Base-by-base conservation (phyloP, 768 basidiomycete genomes). In the Lepiota brunneoincarnata region DNA sequence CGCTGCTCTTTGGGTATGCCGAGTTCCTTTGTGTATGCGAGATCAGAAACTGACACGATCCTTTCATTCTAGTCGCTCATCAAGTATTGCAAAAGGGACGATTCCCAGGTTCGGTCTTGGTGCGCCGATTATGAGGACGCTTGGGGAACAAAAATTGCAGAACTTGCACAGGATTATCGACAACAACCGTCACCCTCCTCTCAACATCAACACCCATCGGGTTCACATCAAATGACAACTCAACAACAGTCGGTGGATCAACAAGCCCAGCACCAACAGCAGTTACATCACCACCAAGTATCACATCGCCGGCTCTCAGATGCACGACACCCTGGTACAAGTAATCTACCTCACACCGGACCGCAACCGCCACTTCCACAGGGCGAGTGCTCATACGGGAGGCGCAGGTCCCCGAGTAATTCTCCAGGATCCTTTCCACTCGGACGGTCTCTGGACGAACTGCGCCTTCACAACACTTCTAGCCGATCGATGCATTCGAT, bases 141-240 rank as follows among this genome's bases (percentile, higher is more conserved):
- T 17, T 87, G 81, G 79, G 88, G 88, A 18, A 79, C 83, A 51
- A 75, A 76, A 53, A 75, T 84, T 23, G 70, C 72, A 23, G 83
- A 84, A 52, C 70, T 73, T 51, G 75, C 68, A 35, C 71, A 69
- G 48, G 71, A 75, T 50, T 72, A 71, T 67, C 68, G 68, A 18
- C 62, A 69, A 40, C 70, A 67, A 42, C 66, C 72, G 35, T 73
- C 74, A 14, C 73, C 74, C 20, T 64, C 67, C 46, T 62, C 66
- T 31, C 66, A 69, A 52, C 70, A 70, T 59, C 67, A 60, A 24
- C 60, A 64, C 48, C 61, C 63, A 36, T 51, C 61, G 23, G 60
- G 58, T 44, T 39, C 56, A n/a, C 64, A 63, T 42, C 56, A 56
- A 15, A 55, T 47, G 23, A 45, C 54, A 10, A 49, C 65, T 41